Percentiles rank a stretch among this genome's conserved stretches.
Conservation (phyloP, 352 stramenopile genomes). For the Pythium utonaiense region DNA sequence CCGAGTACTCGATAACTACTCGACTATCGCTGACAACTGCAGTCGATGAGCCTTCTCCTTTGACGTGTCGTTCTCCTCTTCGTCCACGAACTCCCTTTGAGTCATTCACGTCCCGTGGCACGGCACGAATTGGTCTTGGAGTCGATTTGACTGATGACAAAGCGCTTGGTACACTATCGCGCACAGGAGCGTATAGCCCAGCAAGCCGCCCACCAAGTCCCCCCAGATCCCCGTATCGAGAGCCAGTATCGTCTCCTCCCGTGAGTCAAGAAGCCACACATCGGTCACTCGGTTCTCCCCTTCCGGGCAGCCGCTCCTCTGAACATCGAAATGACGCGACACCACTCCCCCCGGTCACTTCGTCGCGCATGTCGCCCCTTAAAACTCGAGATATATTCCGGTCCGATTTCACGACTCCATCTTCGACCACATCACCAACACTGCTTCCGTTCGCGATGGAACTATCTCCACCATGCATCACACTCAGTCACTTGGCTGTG, state of each 20-base stretch:
- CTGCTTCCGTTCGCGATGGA: slow-evolving; percentile 55
- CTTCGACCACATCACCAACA: slow-evolving; percentile 21
- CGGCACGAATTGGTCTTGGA: slow-evolving; percentile 39
- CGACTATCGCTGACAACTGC: slow-evolving; percentile 37
- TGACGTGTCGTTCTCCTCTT: slow-evolving; percentile 23
- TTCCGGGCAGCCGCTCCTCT: neutral
- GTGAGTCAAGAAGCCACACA: neutral
- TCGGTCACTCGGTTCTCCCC: neutral
- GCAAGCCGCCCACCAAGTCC: slow-evolving; percentile 29
- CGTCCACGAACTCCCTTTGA: slow-evolving; percentile 38
- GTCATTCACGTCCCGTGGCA: slow-evolving; percentile 36
- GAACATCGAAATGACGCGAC: neutral
- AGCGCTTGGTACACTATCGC: slow-evolving; percentile 39
- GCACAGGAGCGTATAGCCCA: slow-evolving; percentile 33
- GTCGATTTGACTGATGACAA: slow-evolving; percentile 51
- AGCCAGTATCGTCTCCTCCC: slow-evolving; percentile 12
- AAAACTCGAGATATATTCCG: slow-evolving; percentile 9
- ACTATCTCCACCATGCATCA: slow-evolving; percentile 42
- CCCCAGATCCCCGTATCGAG: slow-evolving; percentile 30
- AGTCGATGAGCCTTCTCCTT: slow-evolving; percentile 5
- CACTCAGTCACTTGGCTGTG: slow-evolving; percentile 31
- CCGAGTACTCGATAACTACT: slow-evolving; percentile 57
- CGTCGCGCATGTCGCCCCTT: neutral
- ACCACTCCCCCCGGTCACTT: neutral
- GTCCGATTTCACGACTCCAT: neutral